Base-by-base conservation (phyloP, 805 yeast species). In the Candida quercuum region DNA sequence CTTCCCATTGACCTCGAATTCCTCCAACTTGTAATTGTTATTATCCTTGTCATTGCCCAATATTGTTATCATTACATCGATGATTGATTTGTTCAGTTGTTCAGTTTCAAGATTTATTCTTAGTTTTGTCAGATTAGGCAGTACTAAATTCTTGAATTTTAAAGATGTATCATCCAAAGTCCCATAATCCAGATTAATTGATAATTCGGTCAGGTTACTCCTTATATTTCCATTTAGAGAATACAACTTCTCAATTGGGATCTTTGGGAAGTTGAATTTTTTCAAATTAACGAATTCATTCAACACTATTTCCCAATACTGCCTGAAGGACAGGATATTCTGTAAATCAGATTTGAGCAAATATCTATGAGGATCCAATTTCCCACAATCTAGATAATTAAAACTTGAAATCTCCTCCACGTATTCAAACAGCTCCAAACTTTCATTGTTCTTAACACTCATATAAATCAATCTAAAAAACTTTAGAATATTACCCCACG, bases 321-420 rank as follows among this genome's bases (percentile, higher is more conserved):
- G 54, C 26, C 56, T 40, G 12, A 52, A 28, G 5, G 29, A 21
- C 23, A 52, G 29, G 3, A 49, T 39, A 20, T 45, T 36, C 9
- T 37, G 35, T 13, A 49, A 27, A 28, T 48, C 53, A 1, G 24
- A 23, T 5, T 36, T 13, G 7, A 45, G 39, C 6, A 44, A n/a
- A 24, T 38, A 35, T 26, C 45, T 40, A 28, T 35, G 47, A 3
- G 29, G 29, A 36, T 52, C 57, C 6, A 48, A 18, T 15, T 44
- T 40, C 0, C 53, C 54, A 15, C 49, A 40, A 26, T 53, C 57
- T 28, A 53, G 28, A 23, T 39, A 42, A 26, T 46, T 48, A 28
- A 37, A 50, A 20, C 52, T 43, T 2, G 37, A 23, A 3, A 53
- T 36, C 8, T 47, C 47, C 21, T 53, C 52, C n/a, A 53, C 35